phyloP scores from a whole-genome alignment of 1,139 yeast genomes.

The Pneumocystis jirovecii region DNA sequence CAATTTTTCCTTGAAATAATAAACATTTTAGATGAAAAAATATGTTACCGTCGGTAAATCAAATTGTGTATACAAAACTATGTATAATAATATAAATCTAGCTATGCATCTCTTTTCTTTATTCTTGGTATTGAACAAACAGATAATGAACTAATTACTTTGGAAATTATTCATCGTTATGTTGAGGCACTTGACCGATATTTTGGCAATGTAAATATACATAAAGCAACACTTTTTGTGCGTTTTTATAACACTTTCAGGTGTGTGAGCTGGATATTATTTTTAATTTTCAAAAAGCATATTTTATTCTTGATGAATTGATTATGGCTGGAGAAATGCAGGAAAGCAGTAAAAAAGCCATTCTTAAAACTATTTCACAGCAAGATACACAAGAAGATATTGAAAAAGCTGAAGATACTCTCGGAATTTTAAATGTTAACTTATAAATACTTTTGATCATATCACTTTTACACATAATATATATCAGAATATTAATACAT shows the following conservation, averaged over 20 bases:
- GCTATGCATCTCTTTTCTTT: constrained; percentile 78
- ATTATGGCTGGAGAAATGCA: constrained; percentile 67
- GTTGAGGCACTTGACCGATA: constrained; percentile 95
- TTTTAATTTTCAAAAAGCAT: constrained; percentile 87
- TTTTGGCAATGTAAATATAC: constrained; percentile 89
- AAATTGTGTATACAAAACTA: not conserved
- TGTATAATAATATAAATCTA: not conserved
- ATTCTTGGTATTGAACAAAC: constrained; percentile 70
- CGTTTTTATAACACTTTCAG: not conserved
- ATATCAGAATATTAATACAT: no score
- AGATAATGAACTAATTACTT: constrained; percentile 73
- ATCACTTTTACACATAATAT: not conserved
- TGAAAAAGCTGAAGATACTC: constrained; percentile 21
- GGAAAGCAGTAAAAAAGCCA: constrained; percentile 72
- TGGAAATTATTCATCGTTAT: constrained; percentile 80
- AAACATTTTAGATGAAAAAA: constrained; percentile 43
- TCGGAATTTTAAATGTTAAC: constrained; percentile 1
- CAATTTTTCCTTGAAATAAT: not conserved
- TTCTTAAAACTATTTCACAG: constrained; percentile 56
- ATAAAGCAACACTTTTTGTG: constrained; percentile 17
- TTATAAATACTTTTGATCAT: not conserved
- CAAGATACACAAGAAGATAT: constrained; percentile 50
- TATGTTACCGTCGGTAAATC: constrained; percentile 55
- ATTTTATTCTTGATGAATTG: constrained; percentile 79
- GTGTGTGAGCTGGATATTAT: constrained; percentile 42